phyloP scores from a whole-genome alignment of 192 early-diverging fungal species.

The Mortierella claussenii region DNA sequence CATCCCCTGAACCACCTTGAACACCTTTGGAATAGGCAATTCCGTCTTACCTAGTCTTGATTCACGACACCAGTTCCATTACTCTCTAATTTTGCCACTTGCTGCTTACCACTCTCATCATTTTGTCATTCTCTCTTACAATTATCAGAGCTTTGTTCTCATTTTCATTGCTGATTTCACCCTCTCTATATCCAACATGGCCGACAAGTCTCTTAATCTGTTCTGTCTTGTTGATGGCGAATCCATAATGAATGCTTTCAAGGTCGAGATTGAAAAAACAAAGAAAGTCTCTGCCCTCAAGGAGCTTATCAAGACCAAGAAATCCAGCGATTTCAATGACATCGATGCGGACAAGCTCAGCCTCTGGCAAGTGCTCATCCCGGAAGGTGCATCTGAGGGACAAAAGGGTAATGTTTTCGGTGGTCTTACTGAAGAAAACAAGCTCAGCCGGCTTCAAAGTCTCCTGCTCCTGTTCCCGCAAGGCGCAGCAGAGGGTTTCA shows the following conservation, averaged over 20 bases:
- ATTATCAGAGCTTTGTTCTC: too few relatives aligned
- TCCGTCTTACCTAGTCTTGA: too few relatives aligned
- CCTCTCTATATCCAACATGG: too few relatives aligned
- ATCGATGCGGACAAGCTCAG: not conserved
- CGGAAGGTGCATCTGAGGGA: not conserved
- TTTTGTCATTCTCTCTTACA: too few relatives aligned
- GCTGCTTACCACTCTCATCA: too few relatives aligned
- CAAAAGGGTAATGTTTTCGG: not conserved
- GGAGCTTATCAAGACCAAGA: not conserved
- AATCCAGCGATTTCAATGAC: not conserved
- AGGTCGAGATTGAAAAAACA: not conserved
- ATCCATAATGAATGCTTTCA: not conserved
- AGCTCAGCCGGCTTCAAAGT: not conserved
- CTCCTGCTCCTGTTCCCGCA: not conserved
- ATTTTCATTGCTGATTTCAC: too few relatives aligned
- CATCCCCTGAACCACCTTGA: too few relatives aligned
- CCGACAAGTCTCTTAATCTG: not conserved
- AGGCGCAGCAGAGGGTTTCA: not conserved
- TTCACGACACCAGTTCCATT: too few relatives aligned
- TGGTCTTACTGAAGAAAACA: not conserved
- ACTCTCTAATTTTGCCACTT: too few relatives aligned
- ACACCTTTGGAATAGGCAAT: too few relatives aligned
- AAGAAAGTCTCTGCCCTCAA: not conserved
- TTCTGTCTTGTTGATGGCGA: not conserved
- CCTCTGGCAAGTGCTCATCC: not conserved